phyloP scores from a whole-genome alignment of 805 yeast species.

The Blastobotrys peoriensis region DNA sequence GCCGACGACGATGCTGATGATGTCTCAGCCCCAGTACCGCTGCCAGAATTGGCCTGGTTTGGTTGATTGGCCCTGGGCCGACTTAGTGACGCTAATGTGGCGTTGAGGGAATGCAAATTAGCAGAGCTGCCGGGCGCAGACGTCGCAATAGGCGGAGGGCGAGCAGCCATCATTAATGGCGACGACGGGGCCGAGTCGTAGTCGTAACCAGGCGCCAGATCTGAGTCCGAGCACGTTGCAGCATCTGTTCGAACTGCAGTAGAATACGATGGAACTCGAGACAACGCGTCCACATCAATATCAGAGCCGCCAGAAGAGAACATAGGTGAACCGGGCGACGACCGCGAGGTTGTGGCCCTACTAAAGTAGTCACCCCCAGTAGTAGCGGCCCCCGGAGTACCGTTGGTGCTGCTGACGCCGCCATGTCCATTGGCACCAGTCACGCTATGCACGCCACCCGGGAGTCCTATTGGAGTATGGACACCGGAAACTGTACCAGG shows the following conservation, averaged over 20 bases:
- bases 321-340: slow-evolving; percentile 39
- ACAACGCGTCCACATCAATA: slow-evolving; percentile 39
- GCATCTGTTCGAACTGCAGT: slow-evolving; percentile 61
- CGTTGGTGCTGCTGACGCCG: neutral
- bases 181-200: slow-evolving; percentile 20
- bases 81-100: neutral
- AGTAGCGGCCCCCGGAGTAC: neutral
- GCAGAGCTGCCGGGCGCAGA: slow-evolving; percentile 3
- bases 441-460: too few species aligned
- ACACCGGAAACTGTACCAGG: slow-evolving; percentile 9
- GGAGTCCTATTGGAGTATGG: slow-evolving; percentile 6
- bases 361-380: slow-evolving; percentile 24
- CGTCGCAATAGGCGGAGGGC: neutral
- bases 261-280: slow-evolving; percentile 77
- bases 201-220: slow-evolving; percentile 59
- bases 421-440: too few species aligned
- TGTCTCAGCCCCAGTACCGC: neutral
- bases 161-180: slow-evolving; percentile 8
- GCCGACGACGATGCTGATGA: neutral
- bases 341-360: slow-evolving; percentile 53
- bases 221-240: slow-evolving; percentile 44
- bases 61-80: too few species aligned
- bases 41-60: neutral
- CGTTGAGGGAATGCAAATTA: neutral
- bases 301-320: slow-evolving; percentile 10